These are phyloP conservation scores for Leccinum aurantiacum DNA, from an alignment of 768 basidiomycete genomes.

Conservation along the genomic window DNA sequence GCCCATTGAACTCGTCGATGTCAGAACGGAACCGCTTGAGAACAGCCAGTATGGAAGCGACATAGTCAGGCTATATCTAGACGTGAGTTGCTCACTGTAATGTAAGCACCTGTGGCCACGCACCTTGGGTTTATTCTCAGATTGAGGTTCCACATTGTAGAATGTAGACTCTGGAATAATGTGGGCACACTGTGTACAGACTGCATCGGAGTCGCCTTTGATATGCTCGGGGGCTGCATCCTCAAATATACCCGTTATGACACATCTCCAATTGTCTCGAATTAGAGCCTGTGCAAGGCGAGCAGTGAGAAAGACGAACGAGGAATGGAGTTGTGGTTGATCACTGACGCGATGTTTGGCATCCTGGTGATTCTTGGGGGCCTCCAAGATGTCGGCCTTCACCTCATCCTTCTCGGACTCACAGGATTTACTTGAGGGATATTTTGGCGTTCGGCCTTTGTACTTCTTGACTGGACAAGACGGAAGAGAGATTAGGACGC, in stretches of 20 bases:
- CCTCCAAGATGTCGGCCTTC: neutral
- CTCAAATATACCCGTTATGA: constrained; percentile 32
- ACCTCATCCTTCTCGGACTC: constrained; percentile 1
- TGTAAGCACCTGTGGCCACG: neutral
- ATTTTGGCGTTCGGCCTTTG: constrained; percentile 22
- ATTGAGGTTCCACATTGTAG: constrained; percentile 1
- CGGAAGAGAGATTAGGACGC: neutral
- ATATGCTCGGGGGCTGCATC: neutral
- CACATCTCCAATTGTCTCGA: constrained; percentile 37
- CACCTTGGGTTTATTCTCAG: neutral
- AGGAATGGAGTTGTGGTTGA: neutral
- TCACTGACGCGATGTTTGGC: constrained; percentile 6
- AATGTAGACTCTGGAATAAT: constrained; percentile 8
- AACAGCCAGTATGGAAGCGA: neutral
- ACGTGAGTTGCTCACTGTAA: neutral
- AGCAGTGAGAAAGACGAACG: neutral
- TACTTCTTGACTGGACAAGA: constrained; percentile 12
- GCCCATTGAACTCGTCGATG: neutral
- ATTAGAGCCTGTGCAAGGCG: constrained; percentile 31
- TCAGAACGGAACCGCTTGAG: neutral
- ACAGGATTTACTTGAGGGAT: constrained; percentile 20
- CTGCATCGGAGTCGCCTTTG: neutral
- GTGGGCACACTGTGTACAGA: neutral
- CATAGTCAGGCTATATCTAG: neutral
- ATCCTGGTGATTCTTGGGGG: constrained; percentile 1